These are phyloP conservation scores for Deinandra increscens DNA, from an alignment of 129 eudicot genomes.

Conservation along the genomic window DNA sequence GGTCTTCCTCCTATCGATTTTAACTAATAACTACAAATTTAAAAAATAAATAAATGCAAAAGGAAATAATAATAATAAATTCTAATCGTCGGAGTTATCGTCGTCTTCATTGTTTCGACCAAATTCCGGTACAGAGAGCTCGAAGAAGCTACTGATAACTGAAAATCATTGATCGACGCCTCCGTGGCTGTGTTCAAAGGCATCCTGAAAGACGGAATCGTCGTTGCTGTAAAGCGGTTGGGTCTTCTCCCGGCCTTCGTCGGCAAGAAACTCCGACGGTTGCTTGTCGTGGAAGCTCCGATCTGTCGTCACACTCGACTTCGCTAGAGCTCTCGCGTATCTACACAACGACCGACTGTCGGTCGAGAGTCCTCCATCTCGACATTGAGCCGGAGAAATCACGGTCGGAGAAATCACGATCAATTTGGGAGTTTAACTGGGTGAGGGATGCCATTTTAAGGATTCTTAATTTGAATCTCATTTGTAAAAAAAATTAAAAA, in stretches of 20 bases:
- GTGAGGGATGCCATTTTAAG: too few species aligned
- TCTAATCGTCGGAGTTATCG: constrained; percentile 59
- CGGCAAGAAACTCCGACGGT: constrained; percentile 25
- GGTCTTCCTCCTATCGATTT: too few species aligned
- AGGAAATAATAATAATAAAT: too few species aligned
- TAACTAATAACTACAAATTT: too few species aligned
- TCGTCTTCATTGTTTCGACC: constrained; percentile 52
- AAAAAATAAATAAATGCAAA: too few species aligned
- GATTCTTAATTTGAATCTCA: too few species aligned
- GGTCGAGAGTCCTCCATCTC: constrained; percentile 69
- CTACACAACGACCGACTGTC: constrained; percentile 81
- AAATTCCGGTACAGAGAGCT: constrained; percentile 63
- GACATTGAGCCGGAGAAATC: constrained; percentile 93
- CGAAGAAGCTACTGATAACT: constrained; percentile 63
- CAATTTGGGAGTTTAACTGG: too few species aligned
- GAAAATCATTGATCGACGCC: constrained; percentile 52
- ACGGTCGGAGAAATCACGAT: too few species aligned
- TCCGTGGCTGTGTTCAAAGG: constrained; percentile 76
- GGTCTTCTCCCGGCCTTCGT: constrained; percentile 51
- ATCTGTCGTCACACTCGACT: constrained; percentile 58
- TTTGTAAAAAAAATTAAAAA: too few species aligned
- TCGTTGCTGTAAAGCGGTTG: constrained; percentile 72
- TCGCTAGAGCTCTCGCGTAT: constrained; percentile 77
- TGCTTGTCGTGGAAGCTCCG: constrained; percentile 76
- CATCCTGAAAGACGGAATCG: constrained; percentile 55